A percentile compares a stretch with the other conserved stretches of the same genome.
phyloP scores from a whole-genome alignment of 148 eudicot species.

The Persicaria maculosa region DNA sequence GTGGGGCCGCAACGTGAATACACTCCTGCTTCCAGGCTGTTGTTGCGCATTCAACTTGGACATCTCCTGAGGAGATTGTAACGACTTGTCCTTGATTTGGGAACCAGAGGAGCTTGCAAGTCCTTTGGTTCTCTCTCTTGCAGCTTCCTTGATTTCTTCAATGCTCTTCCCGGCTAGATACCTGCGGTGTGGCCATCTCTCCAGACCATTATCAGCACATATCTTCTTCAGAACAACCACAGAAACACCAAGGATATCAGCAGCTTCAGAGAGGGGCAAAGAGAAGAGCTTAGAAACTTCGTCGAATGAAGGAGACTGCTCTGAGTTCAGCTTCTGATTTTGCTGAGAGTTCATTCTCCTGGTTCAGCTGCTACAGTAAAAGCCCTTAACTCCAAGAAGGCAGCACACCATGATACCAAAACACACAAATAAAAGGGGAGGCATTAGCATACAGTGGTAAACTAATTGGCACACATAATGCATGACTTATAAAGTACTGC shows the following conservation, averaged over 20 bases:
- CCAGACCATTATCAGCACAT: constrained; percentile 57
- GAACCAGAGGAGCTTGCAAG: constrained; percentile 14
- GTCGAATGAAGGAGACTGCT: constrained; percentile 33
- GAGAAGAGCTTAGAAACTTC: constrained; percentile 46
- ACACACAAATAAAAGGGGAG: no score
- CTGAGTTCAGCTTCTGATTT: constrained; percentile 25
- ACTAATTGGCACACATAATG: no score
- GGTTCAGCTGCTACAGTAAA: no score
- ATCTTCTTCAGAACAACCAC: constrained; percentile 36
- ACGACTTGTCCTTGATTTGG: constrained; percentile 22
- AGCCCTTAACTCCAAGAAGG: no score
- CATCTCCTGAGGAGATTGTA: constrained; percentile 19
- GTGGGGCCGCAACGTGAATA: constrained; percentile 23
- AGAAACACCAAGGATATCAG: constrained; percentile 51
- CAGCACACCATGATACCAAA: no score
- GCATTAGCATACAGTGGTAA: not conserved
- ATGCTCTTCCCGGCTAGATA: constrained; percentile 48
- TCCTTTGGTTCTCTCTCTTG: constrained; percentile 32
- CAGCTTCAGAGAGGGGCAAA: constrained; percentile 50
- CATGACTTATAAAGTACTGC: not conserved
- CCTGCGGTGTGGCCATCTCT: constrained; percentile 61
- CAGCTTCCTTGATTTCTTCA: constrained; percentile 52
- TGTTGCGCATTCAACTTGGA: constrained; percentile 24
- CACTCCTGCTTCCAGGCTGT: constrained; percentile 30
- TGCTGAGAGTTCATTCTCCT: constrained; percentile 22